A percentile compares a stretch with the other conserved stretches of the same genome.
These are phyloP conservation scores for Eragrostis nindensis DNA, from an alignment of 176 grass and related monocot genomes.

Conservation along the genomic window DNA sequence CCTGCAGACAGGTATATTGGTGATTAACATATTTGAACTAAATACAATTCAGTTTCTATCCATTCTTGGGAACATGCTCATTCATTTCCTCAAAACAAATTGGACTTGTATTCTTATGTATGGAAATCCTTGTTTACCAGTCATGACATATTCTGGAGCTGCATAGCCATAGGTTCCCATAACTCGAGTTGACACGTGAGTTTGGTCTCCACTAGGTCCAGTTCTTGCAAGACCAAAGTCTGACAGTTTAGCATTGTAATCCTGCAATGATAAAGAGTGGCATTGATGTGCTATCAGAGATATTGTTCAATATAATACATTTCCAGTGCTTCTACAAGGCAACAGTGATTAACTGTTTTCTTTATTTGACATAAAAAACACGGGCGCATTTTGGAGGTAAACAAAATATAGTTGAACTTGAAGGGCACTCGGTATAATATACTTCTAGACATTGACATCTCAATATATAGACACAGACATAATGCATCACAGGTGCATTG, in stretches of 20 bases:
- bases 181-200: constrained; percentile 91
- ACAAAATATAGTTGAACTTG: constrained; percentile 4
- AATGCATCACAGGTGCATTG: background rate
- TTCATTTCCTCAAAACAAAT: background rate
- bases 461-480: background rate
- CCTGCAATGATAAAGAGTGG: constrained; percentile 52
- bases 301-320: constrained; percentile 24
- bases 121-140: constrained; percentile 55
- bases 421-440: background rate
- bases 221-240: constrained; percentile 98
- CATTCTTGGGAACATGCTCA: constrained; percentile 14
- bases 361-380: background rate
- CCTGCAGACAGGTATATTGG: constrained; percentile 50
- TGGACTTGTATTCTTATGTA: background rate
- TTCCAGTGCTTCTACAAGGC: constrained; percentile 22
- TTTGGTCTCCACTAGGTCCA: constrained; percentile 95
- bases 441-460: background rate
- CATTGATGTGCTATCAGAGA: constrained; percentile 2
- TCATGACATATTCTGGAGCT: constrained; percentile 98
- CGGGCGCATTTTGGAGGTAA: background rate
- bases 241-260: constrained; percentile 97
- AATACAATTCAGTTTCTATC: background rate
- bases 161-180: constrained; percentile 98
- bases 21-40: constrained; percentile 28
- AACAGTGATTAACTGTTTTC: constrained; percentile 6